Base-by-base conservation (phyloP, 2,329 filamentous ascomycete species). In the Pseudocercospora musae region DNA sequence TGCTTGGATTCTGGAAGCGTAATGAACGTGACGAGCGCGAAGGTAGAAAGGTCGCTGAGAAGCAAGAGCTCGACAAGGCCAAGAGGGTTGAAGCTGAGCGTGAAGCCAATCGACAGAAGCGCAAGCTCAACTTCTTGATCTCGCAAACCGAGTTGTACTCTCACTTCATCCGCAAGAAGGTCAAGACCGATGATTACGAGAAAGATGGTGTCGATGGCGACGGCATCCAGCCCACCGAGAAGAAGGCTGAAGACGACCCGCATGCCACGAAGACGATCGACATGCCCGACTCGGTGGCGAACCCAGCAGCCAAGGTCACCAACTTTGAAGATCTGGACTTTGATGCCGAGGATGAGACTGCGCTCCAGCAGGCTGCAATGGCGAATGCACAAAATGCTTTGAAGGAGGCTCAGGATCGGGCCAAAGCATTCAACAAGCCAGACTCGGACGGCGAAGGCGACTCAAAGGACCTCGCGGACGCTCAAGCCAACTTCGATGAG, bases 1-100 rank as follows among this genome's bases (percentile, higher is more conserved):
- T 99, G 95, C 95, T 97, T 85, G 88, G 91, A 62, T 99, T 98
- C 84, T 99, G 95, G 95, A 98, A 98, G 79, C 89, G 94, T 61
- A 99, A 99, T 76, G 95, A 99, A 77, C 90, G 94, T 58, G 95
- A 99, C 75, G 95, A 99, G 76, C 91, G 95, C 64, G 95, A 99
- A 76, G 82, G 96, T 67, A 89, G 95, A 69, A 96, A 96, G 80
- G 88, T 93, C 57, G 95, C 95, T 4, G 95, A 99, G 81, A 91
- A 89, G 76, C 92, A 96, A 76, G 95, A 98, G 79, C 85, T 99
- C 53, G 95, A 99, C 76, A 96, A 95, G 72, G 95, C 95, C 18
- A 93, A 95, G 78, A 96, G 94, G 79, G 93, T 94, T 63, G 95
- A 99, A 81, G 95, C 95, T 4, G 95, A 98, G 71, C 92, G 96